Evolutionary conservation across 192 early-diverging fungal species (phyloP), one percentile per base, ranked within the genome.

Genomic region (Backusella circina): DNA sequence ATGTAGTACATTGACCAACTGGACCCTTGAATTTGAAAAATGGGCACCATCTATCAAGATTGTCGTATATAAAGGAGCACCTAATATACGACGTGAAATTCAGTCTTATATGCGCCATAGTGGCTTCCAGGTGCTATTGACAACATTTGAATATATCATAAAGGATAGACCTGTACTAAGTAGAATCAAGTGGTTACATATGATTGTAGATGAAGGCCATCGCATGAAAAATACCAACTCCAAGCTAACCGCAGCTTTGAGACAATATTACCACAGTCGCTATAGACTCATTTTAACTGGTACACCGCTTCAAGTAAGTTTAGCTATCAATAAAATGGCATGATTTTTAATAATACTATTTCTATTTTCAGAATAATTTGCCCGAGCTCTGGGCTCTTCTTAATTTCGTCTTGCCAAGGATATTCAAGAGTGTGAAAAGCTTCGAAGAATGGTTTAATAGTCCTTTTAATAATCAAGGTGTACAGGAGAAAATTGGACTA

Each of bases 361-460:
- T 70, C 18, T 37, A 31, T 75, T 21, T 51, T 4, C 65, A 95
- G 88, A 99, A 99, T 86, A 98, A 98, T 76, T 84, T 99, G 18
- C 96, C 96, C 1, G 97, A 99, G 79, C 80, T 99, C 76, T 99
- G 97, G 97, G 91, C 96, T 0, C 75, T 99, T 33, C 85, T 99
- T 30, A 99, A 99, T 81, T 99, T 99, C 86, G 90, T 98, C 16
- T 79, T 98, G 28, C 98, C 98, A 6, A 95, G 90, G 70, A 96
- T 99, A 32, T 99, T 99, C 84, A 94, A 97, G 76, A 96, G 94
- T 77, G 95, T 95, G 1, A 94, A 98, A 75, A 94, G 91, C 51
- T 99, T 99, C 84, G 98, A 99, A 81, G 97, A 99, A 78, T 99
- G 97, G 97, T 99, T 99, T 88, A 98, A 95, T 78, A 94, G 96